Base-by-base conservation (phyloP, 2,329 filamentous ascomycete genomes). In the Paraphaeosphaeria minitans region DNA sequence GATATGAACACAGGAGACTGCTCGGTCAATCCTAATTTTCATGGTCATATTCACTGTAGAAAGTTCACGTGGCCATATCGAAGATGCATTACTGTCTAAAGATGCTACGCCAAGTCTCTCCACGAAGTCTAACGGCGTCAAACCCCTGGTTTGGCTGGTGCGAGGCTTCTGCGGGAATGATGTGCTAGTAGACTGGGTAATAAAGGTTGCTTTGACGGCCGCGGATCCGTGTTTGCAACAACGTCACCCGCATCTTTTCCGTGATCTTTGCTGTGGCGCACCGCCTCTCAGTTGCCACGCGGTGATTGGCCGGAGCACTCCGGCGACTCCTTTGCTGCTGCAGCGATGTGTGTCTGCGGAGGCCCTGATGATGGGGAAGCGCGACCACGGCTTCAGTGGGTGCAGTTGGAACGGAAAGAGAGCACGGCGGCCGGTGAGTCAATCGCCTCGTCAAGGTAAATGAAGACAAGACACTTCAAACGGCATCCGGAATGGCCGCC, bases 191-290 rank as follows among this genome's bases (percentile, higher is more conserved):
- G 14, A 19, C 43, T 16, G n/a, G 19, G n/a, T 42, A 27, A 27
- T 10, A 4, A 3, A 46, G 21, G 43, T 22, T 14, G 43, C 6
- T 27, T 29, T 21, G 33, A 16, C 45, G 45, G 53, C 53, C 53
- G 53, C 53, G 53, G 43, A 55, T 55, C 53, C 35, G 27, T 48
- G 42, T 48, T 46, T 48, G 31, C 33, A 43, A 29, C 53, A 50
- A 55, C 53, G 53, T 55, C 53, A 55, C 53, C 45, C 33, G 42
- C 42, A 14, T 35, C 53, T 31, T 46, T 49, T 47, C 24, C 45
- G 53, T 48, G 10, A 14, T 7, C 16, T 19, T 22, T 21, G 22
- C 7, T 43, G 50, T 47, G 52, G 52, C 52, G 52, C 41, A 46
- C n/a, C 8, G 27, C 41, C n/a, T 46, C 19, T 21, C 35, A 31